phyloP scores from a whole-genome alignment of 2,329 filamentous ascomycete genomes.

The Fusarium sp. region DNA sequence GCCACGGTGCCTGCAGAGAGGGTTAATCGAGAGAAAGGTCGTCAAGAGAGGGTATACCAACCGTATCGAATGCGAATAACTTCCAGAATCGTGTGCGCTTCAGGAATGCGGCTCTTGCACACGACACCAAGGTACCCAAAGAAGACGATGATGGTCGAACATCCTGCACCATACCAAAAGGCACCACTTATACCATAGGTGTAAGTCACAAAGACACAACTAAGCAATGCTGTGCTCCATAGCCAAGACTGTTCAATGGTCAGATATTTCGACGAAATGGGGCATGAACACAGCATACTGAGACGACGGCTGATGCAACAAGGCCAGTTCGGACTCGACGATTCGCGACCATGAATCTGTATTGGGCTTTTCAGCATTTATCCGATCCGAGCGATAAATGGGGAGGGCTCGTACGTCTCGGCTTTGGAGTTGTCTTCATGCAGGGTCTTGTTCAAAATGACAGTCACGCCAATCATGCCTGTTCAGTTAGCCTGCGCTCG shows the following conservation, averaged over 20 bases:
- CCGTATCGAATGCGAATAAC: constrained; percentile 81
- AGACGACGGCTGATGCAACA: constrained; percentile 19
- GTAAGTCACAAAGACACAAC: constrained; percentile 21
- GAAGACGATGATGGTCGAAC: constrained; percentile 69
- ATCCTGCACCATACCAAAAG: constrained; percentile 20
- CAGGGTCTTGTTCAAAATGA: constrained; percentile 18
- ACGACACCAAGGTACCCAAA: constrained; percentile 92
- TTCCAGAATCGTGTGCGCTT: constrained; percentile 86
- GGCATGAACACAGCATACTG: neutral
- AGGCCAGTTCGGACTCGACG: constrained; percentile 16
- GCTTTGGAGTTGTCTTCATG: constrained; percentile 22
- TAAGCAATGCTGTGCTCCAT: constrained; percentile 20
- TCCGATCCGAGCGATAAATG: too few relatives aligned
- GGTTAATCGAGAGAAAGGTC: too few relatives aligned
- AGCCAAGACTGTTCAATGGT: constrained; percentile 12
- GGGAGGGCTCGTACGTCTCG: neutral
- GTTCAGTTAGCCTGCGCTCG: neutral
- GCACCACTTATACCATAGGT: constrained; percentile 19
- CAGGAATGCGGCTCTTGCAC: constrained; percentile 84
- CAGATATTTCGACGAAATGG: neutral
- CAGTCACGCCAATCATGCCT: constrained; percentile 21
- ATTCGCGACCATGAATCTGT: constrained; percentile 22
- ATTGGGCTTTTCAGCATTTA: too few relatives aligned
- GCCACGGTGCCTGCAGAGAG: constrained; percentile 63
- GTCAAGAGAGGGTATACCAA: too few relatives aligned